Evolutionary conservation across 164 flowering plant genomes (phyloP), one percentile per base, ranked within the genome.

Genomic region (Warburgia ugandensis): DNA sequence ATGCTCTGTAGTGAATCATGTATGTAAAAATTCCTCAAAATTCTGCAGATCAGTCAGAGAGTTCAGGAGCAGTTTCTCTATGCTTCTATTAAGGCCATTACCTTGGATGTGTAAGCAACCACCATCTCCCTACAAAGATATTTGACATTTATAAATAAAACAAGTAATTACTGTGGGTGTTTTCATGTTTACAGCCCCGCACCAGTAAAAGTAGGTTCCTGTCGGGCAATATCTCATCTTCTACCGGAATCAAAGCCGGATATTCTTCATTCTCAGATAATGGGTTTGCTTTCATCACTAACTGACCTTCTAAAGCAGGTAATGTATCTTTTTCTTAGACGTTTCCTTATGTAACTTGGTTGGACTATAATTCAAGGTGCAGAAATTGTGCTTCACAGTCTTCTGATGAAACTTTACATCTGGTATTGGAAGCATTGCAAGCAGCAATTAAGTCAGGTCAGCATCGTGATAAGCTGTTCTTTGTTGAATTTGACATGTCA

Each of bases 151-250:
- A n/a, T n/a, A n/a, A n/a, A n/a, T n/a, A n/a, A n/a, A n/a, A n/a
- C n/a, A n/a, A n/a, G n/a, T 21, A 28, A 32, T 32, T 50, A 32
- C 46, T 5, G 45, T 54, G 38, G 25, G 31, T 47, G 49, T 29
- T 55, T n/a, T 47, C 44, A 32, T 50, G 28, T 54, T 59, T 9
- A 56, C 80, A 94, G 97, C 39, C 83, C 94, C 20, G 77, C 94
- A 48, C 83, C 94, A 28, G 90, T 94, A 17, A 86, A 79, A 77
- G 92, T 94, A 9, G 97, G 96, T 63, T 87, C 97, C 38, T 89
- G 99, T 63, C 78, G 76, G 27, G 86, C 96, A 45, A 78, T 94
- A 41, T 73, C 86, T 11, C 79, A 80, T 60, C 89, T 94, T 40
- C 63, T 94, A 54, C 86, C 89, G 41, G 80, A 77, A 51, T 73